phyloP scores from a whole-genome alignment of 352 stramenopile genomes.

The Pythium folliculosum region DNA sequence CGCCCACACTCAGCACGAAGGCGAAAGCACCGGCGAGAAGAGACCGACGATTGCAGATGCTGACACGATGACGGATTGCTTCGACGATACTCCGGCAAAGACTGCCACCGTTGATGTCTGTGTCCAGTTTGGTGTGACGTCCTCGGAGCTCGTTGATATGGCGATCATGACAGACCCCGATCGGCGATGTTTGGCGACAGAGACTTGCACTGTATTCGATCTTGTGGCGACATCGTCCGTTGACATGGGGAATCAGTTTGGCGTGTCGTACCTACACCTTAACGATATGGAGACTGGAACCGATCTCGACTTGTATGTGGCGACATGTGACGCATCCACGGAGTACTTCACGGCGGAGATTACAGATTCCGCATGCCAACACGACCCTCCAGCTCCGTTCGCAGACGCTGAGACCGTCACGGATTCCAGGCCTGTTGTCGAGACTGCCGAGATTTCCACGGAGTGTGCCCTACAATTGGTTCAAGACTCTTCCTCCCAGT shows the following conservation, averaged over 20 bases:
- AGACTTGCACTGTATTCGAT: background rate
- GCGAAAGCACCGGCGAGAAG: conserved; percentile 2
- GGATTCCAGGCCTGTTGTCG: background rate
- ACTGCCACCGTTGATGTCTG: background rate
- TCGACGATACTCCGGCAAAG: background rate
- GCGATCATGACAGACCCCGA: conserved; percentile 1
- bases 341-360: background rate
- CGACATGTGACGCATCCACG: background rate
- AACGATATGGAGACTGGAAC: background rate
- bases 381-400: background rate
- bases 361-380: background rate
- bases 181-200: background rate
- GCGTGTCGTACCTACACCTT: background rate
- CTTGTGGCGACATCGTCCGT: background rate
- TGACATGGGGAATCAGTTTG: background rate
- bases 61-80: conserved; percentile 11
- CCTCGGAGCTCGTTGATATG: background rate
- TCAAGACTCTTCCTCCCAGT: background rate
- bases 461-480: background rate
- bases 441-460: background rate
- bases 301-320: background rate
- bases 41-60: background rate
- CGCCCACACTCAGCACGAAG: conserved; percentile 24
- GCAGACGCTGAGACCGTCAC: background rate
- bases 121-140: conserved; percentile 3